phyloP scores from a whole-genome alignment of 176 grass and related monocot genomes.

The Triticum monococcum region DNA sequence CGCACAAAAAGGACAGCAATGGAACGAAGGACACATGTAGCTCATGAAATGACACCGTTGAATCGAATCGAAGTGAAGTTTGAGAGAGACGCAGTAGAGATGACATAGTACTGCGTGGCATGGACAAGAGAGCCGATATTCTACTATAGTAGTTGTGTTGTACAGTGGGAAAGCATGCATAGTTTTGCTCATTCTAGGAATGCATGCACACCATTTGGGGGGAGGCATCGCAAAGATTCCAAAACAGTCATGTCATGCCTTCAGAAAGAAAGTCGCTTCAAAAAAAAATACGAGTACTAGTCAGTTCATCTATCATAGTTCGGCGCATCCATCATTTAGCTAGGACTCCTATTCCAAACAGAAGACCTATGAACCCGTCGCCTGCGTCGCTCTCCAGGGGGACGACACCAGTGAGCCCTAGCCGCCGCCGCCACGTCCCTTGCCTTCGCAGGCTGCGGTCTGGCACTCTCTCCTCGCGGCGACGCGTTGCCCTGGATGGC shows the following conservation, averaged over 20 bases:
- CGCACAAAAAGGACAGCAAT: conserved; percentile 34
- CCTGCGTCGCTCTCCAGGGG: no score
- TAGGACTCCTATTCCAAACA: no score
- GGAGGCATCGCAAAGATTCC: conserved; percentile 33
- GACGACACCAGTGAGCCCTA: no score
- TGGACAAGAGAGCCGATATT: not conserved
- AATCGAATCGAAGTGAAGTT: conserved; percentile 3
- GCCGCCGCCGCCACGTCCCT: no score
- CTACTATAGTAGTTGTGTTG: not conserved
- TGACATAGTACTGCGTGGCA: not conserved
- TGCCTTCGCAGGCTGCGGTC: no score
- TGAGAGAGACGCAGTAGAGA: not conserved
- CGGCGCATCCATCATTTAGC: conserved; percentile 5
- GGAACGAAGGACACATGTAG: conserved; percentile 39
- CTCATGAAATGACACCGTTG: conserved; percentile 45
- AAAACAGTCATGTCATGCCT: conserved; percentile 45
- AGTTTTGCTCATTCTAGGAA: conserved; percentile 15
- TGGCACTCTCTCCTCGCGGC: no score
- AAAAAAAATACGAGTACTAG: conserved; percentile 27
- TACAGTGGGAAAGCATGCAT: not conserved
- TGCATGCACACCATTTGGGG: conserved; percentile 30
- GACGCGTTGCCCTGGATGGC: no score
- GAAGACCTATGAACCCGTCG: no score
- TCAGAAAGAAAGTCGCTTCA: conserved; percentile 23
- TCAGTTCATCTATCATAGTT: conserved; percentile 30